Conservation (phyloP, 208 protist species). For the Trichomonas gallinae region DNA sequence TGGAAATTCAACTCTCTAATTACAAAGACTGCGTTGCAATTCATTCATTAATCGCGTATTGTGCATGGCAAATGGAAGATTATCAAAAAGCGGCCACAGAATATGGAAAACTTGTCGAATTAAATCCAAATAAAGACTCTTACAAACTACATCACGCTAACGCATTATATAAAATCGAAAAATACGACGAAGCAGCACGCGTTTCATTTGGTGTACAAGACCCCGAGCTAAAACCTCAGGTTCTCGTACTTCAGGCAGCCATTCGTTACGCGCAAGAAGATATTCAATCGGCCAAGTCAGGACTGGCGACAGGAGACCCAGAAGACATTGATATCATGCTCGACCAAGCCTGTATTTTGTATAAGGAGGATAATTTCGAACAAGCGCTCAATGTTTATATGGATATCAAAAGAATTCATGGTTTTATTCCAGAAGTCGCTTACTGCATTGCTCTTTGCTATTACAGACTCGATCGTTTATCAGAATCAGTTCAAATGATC, state of each 20-base stretch:
- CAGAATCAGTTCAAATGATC: background rate
- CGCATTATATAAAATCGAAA: conserved; percentile 73
- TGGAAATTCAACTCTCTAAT: background rate
- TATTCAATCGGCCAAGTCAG: too few species aligned
- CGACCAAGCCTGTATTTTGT: background rate
- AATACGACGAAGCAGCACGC: conserved; percentile 46
- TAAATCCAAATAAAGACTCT: conserved; percentile 70
- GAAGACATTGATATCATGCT: background rate
- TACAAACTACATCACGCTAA: conserved; percentile 84
- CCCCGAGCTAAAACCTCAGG: background rate
- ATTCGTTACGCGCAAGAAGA: too few species aligned
- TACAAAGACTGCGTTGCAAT: background rate
- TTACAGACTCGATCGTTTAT: background rate
- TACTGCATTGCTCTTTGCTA: background rate
- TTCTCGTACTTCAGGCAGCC: background rate
- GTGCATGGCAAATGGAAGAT: background rate
- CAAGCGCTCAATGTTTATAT: too few species aligned
- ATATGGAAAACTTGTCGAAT: conserved; percentile 31
- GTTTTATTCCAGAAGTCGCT: too few species aligned
- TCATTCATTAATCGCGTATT: background rate
- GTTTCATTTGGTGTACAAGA: background rate
- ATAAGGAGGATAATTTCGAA: background rate
- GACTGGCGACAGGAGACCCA: background rate
- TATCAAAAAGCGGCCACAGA: background rate
- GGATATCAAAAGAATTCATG: too few species aligned